These are phyloP conservation scores for Amaranthus hypochondriacus DNA, from an alignment of 148 eudicot genomes.

Conservation along the genomic window DNA sequence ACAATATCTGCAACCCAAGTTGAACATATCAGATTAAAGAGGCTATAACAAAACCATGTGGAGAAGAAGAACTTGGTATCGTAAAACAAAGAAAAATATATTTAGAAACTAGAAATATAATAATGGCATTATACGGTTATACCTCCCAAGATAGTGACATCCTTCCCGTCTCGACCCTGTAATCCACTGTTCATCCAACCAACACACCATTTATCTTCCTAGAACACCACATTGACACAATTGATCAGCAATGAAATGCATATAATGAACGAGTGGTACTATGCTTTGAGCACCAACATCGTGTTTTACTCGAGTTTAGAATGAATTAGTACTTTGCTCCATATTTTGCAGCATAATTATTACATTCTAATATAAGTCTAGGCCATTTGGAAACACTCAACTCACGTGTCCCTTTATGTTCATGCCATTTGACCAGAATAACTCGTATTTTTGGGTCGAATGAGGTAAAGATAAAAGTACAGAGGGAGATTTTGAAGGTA, in stretches of 20 bases:
- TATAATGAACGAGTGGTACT: background rate
- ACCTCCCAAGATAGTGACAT: slow-evolving; percentile 60
- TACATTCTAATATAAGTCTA: too few species aligned
- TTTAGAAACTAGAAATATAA: background rate
- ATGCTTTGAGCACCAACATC: too few species aligned
- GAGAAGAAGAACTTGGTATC: background rate
- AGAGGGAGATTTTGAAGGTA: too few species aligned
- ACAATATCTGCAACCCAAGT: slow-evolving; percentile 66
- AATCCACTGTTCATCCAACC: slow-evolving; percentile 53
- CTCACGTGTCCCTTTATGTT: too few species aligned
- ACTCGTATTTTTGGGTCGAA: too few species aligned
- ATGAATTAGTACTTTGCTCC: too few species aligned
- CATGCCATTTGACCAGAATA: too few species aligned
- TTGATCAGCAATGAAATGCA: background rate
- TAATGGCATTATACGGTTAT: background rate
- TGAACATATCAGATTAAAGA: background rate
- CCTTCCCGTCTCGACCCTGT: slow-evolving; percentile 41
- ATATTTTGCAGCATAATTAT: too few species aligned
- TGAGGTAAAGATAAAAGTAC: too few species aligned
- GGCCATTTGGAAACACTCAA: too few species aligned
- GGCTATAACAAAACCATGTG: background rate
- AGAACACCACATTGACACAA: slow-evolving; percentile 12
- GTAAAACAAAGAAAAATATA: background rate
- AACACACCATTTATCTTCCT: slow-evolving; percentile 48
- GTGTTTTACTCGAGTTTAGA: too few species aligned